These are phyloP conservation scores for Ramaria sp. DNA, from an alignment of 768 basidiomycete genomes.

Conservation along the genomic window DNA sequence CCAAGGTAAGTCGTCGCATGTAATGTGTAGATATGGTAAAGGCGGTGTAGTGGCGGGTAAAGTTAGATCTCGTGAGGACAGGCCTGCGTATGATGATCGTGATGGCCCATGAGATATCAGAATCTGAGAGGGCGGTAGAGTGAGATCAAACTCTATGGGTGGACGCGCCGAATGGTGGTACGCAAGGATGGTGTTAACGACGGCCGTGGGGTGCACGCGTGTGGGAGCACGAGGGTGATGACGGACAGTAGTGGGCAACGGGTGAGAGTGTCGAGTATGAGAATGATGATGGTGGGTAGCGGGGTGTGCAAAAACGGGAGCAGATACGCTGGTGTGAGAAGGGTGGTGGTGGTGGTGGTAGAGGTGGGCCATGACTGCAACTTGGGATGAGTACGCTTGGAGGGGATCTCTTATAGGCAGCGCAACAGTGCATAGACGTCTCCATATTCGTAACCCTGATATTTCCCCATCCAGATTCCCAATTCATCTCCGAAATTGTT, in stretches of 20 bases:
- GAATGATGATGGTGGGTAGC: not conserved
- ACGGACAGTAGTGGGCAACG: not conserved
- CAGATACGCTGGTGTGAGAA: not conserved
- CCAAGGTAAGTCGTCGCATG: conserved; percentile 8
- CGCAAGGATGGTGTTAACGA: conserved; percentile 2
- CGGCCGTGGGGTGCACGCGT: not conserved
- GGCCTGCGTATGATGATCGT: not conserved
- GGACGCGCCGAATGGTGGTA: not conserved
- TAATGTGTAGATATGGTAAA: not conserved
- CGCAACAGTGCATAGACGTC: not conserved
- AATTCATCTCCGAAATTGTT: not conserved
- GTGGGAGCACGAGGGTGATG: not conserved
- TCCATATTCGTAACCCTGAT: not conserved
- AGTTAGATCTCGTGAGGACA: not conserved
- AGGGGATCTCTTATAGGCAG: not conserved
- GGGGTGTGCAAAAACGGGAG: not conserved
- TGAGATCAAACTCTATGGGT: conserved; percentile 4
- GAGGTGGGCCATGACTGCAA: not conserved
- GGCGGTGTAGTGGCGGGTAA: conserved; percentile 4
- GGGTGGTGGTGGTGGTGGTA: not conserved
- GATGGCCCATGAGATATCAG: not conserved
- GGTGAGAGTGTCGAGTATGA: not conserved
- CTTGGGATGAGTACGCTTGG: not conserved
- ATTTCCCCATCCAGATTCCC: not conserved
- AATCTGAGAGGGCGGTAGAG: conserved; percentile 3